These are phyloP conservation scores for Inonotus obliquus DNA, from an alignment of 1,284 basidiomycete genomes.

Conservation along the genomic window DNA sequence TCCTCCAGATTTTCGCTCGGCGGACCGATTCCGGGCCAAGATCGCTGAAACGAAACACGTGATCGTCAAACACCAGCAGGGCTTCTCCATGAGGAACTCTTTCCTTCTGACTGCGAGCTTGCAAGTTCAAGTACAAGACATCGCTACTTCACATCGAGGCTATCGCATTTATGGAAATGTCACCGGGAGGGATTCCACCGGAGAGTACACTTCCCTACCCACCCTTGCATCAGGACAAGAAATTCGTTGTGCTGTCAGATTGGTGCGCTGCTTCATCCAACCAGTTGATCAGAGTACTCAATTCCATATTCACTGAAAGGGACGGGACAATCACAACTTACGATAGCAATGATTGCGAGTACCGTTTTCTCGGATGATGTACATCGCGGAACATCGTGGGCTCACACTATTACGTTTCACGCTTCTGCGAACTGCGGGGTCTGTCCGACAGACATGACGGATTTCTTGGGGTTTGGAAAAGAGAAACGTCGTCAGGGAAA, in stretches of 20 bases:
- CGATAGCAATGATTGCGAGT: slow-evolving; percentile 87
- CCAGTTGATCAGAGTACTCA: neutral
- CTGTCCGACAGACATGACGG: slow-evolving; percentile 58
- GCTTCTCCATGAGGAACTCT: too few species aligned
- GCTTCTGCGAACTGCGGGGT: neutral
- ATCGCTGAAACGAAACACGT: too few species aligned
- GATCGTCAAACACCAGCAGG: neutral
- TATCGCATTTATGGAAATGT: neutral
- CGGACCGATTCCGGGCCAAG: too few species aligned
- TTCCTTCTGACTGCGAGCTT: too few species aligned
- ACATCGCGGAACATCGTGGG: neutral
- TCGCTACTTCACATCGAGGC: neutral
- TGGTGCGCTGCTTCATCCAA: slow-evolving; percentile 54
- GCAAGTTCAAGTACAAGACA: neutral
- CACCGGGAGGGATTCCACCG: slow-evolving; percentile 31
- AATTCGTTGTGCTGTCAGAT: slow-evolving; percentile 84
- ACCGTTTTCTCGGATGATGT: neutral
- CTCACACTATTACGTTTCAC: slow-evolving; percentile 8
- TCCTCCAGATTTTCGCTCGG: too few species aligned
- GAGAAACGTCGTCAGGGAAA: slow-evolving; percentile 69
- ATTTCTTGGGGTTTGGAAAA: slow-evolving; percentile 70
- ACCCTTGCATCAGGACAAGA: slow-evolving; percentile 72
- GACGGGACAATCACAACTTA: slow-evolving; percentile 90
- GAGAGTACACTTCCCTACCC: slow-evolving; percentile 75
- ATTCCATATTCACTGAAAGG: slow-evolving; percentile 42